Base-by-base conservation (phyloP, 2,329 filamentous ascomycete genomes). In the Ophiostoma ulmi region DNA sequence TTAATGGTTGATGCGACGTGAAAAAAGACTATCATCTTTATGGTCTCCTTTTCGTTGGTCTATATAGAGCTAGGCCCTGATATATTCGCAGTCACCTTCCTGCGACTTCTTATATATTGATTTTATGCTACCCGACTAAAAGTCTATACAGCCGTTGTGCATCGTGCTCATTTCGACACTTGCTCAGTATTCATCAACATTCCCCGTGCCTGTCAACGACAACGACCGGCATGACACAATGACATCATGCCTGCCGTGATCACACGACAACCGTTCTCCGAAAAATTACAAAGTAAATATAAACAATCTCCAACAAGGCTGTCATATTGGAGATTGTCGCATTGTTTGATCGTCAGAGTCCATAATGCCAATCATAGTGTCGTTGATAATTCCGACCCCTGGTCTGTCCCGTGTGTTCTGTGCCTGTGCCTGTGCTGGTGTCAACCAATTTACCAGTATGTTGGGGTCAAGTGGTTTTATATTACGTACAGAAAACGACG, bases 401-500 rank as follows among this genome's bases (percentile, higher is more conserved):
- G 44, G 44, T 48, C 14, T 17, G 38, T 48, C 14, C 44, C 44
- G 44, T 48, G 44, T 13, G 17, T 31, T 31, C 2, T 44, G 41
- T 5, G 41, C 17, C 2, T 44, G 41, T 5, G 41, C 17, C 52
- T 26, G 48, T 26, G 52, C 8, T 58, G 22, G n/a, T 20, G 44
- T 48, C 11, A 8, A 8, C 44, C 44, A n/a, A 17, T 8, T 48
- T 48, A 48, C 2, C 44, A 48, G 44, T 48, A 14, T 14, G 7
- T 48, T 20, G 44, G 44, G 44, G 44, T n/a, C 44, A 7, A 20
- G 17, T 48, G n/a, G 52, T 22, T 58, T 58, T 5, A 22, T 58
- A 58, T 58, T 58, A 58, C 52, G 52, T 58, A 58, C 52, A 58
- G 7, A 26, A 58, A 58, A 58, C 52, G 22, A 58, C 52, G 26